phyloP scores from a whole-genome alignment of 352 stramenopile genomes.

The Stramenopiles sp. region DNA sequence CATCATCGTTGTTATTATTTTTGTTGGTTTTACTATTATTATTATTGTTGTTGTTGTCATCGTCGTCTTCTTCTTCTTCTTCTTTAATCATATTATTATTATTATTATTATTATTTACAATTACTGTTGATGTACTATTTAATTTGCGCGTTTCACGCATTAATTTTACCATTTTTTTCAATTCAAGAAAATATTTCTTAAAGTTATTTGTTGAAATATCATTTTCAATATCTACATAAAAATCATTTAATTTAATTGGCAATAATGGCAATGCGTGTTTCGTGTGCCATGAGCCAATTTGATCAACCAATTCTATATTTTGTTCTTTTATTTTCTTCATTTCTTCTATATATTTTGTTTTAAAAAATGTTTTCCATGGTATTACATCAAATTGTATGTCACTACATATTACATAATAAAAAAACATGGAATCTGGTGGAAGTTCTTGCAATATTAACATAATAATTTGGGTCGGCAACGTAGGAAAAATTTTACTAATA shows the following conservation, averaged over 20 bases:
- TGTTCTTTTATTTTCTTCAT: background rate
- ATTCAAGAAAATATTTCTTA: background rate
- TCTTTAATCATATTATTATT: background rate
- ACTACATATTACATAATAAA: background rate
- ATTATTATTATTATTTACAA: background rate
- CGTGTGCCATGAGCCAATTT: background rate
- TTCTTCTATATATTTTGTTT: background rate
- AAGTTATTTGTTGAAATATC: background rate
- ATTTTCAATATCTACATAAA: constrained; percentile 6
- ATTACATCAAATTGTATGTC: background rate
- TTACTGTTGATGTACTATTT: no score
- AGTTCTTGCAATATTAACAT: background rate
- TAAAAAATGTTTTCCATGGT: background rate
- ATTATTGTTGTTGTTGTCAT: background rate
- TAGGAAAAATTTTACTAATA: background rate
- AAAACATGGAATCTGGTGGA: background rate
- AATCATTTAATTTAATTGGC: background rate
- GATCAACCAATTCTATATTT: background rate
- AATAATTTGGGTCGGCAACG: background rate
- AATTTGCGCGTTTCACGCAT: background rate
- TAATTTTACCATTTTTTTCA: background rate
- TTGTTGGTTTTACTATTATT: background rate
- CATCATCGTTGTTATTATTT: background rate
- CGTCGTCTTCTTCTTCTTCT: background rate
- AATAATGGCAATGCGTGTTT: background rate